phyloP scores from a whole-genome alignment of 805 yeast species.

The Saccharomycopsis fermentans region DNA sequence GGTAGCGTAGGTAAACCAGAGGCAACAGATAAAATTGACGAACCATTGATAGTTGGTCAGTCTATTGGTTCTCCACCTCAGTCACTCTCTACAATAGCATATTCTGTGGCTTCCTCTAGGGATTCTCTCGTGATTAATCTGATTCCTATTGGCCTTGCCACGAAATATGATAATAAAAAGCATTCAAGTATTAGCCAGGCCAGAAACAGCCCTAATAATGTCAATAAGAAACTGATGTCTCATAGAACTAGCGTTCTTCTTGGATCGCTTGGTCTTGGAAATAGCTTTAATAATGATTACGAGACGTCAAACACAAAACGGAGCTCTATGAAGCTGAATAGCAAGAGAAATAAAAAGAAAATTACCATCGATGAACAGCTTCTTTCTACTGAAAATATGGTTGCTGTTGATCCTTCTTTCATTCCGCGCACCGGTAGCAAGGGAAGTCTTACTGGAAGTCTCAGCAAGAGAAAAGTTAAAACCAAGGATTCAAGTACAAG shows the following conservation, averaged over 20 bases:
- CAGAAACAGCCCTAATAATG: background rate
- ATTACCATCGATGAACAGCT: background rate
- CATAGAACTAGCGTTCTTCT: background rate
- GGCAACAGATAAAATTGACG: background rate
- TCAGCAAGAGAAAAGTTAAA: background rate
- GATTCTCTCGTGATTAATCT: slow-evolving; percentile 11
- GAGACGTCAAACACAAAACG: background rate
- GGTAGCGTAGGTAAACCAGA: background rate
- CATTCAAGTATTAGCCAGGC: background rate
- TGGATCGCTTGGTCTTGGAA: background rate
- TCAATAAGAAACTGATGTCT: background rate
- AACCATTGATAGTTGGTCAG: background rate
- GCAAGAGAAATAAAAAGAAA: background rate
- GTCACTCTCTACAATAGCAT: background rate
- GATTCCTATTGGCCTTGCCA: slow-evolving; percentile 13
- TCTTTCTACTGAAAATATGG: background rate
- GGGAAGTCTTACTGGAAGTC: background rate
- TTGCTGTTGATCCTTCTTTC: background rate
- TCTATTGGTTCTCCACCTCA: background rate
- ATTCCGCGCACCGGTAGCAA: background rate
- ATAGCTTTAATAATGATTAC: background rate
- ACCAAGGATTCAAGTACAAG: background rate
- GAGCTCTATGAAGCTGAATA: background rate
- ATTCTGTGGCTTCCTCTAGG: background rate
- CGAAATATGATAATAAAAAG: slow-evolving; percentile 5